Evolutionary conservation across 1,284 basidiomycete genomes (phyloP).

Genomic region (Porogramme epimiltina): DNA sequence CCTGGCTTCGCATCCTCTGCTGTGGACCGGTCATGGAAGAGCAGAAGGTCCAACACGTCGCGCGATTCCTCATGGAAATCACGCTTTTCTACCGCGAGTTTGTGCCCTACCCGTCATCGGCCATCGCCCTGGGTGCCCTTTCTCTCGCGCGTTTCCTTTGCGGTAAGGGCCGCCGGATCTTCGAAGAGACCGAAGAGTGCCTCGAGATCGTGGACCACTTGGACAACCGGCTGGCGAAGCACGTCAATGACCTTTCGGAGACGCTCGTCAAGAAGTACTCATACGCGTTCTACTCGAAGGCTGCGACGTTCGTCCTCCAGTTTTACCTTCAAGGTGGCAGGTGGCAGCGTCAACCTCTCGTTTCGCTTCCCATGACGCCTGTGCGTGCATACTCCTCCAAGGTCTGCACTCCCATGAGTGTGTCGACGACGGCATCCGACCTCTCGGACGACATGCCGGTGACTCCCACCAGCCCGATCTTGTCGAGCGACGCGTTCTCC

Average conservation of each 20-base stretch:
- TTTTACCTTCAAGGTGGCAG: slow-evolving; percentile 85
- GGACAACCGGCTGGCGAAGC: slow-evolving; percentile 83
- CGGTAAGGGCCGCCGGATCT: slow-evolving; percentile 72
- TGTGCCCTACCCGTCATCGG: slow-evolving; percentile 82
- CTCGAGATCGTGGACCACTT: slow-evolving; percentile 82
- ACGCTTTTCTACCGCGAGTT: slow-evolving; percentile 98
- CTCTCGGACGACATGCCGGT: slow-evolving; percentile 79
- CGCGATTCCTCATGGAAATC: slow-evolving; percentile 98
- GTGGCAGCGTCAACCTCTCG: slow-evolving; percentile 54
- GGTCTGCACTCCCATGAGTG: slow-evolving; percentile 71
- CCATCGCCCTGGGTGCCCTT: slow-evolving; percentile 86
- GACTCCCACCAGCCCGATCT: slow-evolving; percentile 70
- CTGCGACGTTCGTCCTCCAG: slow-evolving; percentile 89
- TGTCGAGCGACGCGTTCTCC: slow-evolving; percentile 47
- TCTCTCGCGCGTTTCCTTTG: slow-evolving; percentile 89
- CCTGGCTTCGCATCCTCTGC: slow-evolving; percentile 88
- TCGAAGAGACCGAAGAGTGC: slow-evolving; percentile 80
- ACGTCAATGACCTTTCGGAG: slow-evolving; percentile 89
- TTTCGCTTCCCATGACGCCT: slow-evolving; percentile 70
- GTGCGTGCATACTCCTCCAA: slow-evolving; percentile 54
- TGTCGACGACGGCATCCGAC: slow-evolving; percentile 71
- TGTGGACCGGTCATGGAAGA: slow-evolving; percentile 79
- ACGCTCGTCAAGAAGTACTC: slow-evolving; percentile 98
- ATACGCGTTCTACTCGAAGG: slow-evolving; percentile 91
- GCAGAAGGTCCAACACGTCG: slow-evolving; percentile 88